Evolutionary conservation across 1,139 yeast genomes (phyloP).

Genomic region (Pichia sp.): DNA sequence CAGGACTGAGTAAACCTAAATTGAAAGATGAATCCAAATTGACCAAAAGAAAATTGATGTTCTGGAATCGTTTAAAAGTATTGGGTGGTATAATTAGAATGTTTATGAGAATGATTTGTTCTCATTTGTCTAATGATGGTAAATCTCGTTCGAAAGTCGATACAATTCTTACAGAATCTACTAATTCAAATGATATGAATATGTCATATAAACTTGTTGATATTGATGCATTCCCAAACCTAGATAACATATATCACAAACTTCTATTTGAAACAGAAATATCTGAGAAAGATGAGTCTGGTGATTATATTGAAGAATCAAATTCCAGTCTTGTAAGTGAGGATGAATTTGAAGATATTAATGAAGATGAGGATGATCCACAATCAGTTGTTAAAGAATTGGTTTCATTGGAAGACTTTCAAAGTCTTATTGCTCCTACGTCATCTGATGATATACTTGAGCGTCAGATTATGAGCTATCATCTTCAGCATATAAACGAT

Average conservation of each 20-base stretch:
- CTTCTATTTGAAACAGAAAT: constrained; percentile 24
- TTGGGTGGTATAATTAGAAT: background rate
- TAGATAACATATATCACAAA: constrained; percentile 23
- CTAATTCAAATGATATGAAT: constrained; percentile 6
- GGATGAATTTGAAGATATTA: constrained; percentile 1
- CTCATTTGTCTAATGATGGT: background rate
- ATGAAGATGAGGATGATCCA: background rate
- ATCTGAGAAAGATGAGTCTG: constrained; percentile 39
- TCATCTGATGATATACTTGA: constrained; percentile 1
- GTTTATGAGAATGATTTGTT: background rate
- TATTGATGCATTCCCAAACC: background rate
- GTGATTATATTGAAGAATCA: constrained; percentile 5
- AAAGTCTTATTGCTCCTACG: constrained; percentile 10
- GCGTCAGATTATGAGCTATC: constrained; percentile 32
- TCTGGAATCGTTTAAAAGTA: background rate
- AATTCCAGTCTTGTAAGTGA: background rate
- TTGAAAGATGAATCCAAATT: background rate
- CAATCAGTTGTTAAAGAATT: constrained; percentile 27
- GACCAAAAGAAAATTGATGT: constrained; percentile 12
- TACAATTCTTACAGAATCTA: background rate
- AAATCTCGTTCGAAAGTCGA: background rate
- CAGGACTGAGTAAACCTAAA: constrained; percentile 18
- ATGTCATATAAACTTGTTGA: no score
- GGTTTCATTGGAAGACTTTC: constrained; percentile 30
- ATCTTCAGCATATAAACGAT: constrained; percentile 23